Percentiles rank a stretch among this genome's conserved stretches.
phyloP scores from a whole-genome alignment of 345 rosid genomes.

The Brassica juncea region DNA sequence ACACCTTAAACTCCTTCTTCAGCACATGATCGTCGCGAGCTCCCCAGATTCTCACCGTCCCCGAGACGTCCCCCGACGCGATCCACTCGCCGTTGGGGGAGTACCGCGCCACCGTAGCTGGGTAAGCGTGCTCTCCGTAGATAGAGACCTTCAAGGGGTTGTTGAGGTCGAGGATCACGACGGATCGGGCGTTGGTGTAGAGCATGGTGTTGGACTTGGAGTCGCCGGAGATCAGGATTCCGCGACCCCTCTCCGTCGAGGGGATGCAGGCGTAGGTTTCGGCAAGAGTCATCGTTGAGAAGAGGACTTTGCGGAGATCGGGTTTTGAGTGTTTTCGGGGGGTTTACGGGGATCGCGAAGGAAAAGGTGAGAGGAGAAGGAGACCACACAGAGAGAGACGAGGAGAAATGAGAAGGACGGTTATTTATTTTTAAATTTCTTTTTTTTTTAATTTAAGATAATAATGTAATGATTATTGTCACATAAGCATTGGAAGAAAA shows the following conservation, averaged over 20 bases:
- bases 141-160: slow-evolving; percentile 76
- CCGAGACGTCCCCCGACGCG: slow-evolving; percentile 92
- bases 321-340: slow-evolving; percentile 11
- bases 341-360: slow-evolving; percentile 10
- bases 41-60: slow-evolving; percentile 97
- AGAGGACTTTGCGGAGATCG: slow-evolving; percentile 4
- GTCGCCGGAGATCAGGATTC: slow-evolving; percentile 78
- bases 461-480: neutral
- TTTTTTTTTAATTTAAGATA: neutral
- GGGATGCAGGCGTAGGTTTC: slow-evolving; percentile 91
- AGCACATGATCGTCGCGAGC: slow-evolving; percentile 71
- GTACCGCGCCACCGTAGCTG: slow-evolving; percentile 89
- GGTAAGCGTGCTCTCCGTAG: slow-evolving; percentile 91
- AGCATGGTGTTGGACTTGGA: slow-evolving; percentile 69
- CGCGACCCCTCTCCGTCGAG: slow-evolving; percentile 90
- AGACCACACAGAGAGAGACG: slow-evolving; percentile 22
- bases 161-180: slow-evolving; percentile 77
- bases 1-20: slow-evolving; percentile 89
- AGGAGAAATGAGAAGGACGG: neutral
- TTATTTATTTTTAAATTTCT: neutral
- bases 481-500: neutral
- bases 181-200: slow-evolving; percentile 89
- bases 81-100: slow-evolving; percentile 99
- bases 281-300: slow-evolving; percentile 51
- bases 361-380: slow-evolving; percentile 2